Evolutionary conservation across 441 rosid genomes (phyloP), one percentile per base, ranked within the genome.

Genomic region (Croton laevigatus): DNA sequence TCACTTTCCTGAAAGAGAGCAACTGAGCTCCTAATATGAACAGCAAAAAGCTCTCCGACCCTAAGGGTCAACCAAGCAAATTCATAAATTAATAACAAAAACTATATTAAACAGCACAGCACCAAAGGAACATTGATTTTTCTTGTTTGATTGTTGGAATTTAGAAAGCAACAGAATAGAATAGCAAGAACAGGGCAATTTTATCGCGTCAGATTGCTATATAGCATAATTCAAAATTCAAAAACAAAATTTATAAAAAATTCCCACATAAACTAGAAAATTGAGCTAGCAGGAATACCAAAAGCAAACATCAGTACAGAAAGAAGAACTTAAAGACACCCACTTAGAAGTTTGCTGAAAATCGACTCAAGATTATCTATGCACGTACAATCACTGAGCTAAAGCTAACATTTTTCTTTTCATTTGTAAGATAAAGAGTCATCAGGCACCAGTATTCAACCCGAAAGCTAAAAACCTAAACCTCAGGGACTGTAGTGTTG

Each of bases 21-120:
- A 59, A 22, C 12, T 44, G 16, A 66, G 32, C 59, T 53, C 51
- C 59, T 42, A 66, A 65, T 66, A 66, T 52, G 42, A 52, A 37
- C 69, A 46, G 19, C 44, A 59, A 60, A 58, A 32, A n/a, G 8
- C 9, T n/a, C 20, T 40, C 22, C 8, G 34, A 17, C 40, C 44
- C 27, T 17, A 27, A 52, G 14, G 34, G 51, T 34, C 34, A 51
- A 16, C 57, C 23, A 32, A 40, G 20, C 14, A 63, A 16, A 1
- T 1, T 22, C 37, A 34, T 6, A 65, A 34, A 49, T n/a, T 4
- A n/a, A 49, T 5, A 20, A 23, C 13, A 8, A 63, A 5, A 34
- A 27, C n/a, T 6, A 44, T 16, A 22, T 14, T 20, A 4, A 44
- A 34, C 14, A 40, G 46, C 23, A 20, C 48, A n/a, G 19, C 11